Percentiles rank a stretch among this genome's conserved stretches.
phyloP scores from a whole-genome alignment of 2,329 filamentous ascomycete genomes.

The Paraconiothyrium brasiliense region DNA sequence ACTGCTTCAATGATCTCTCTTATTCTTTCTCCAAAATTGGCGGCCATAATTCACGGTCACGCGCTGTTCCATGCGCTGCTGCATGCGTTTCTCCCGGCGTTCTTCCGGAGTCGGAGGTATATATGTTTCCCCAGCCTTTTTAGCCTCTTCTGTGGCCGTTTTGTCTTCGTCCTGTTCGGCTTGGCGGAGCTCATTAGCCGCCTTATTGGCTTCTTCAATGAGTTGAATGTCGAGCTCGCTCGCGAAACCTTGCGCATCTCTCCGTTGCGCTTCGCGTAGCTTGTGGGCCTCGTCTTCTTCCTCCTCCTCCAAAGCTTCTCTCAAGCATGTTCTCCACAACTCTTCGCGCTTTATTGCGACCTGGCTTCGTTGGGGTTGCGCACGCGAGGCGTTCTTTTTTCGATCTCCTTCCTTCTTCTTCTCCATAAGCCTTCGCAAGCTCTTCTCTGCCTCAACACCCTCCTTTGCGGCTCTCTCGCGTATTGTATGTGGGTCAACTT shows the following conservation, averaged over 20 bases:
- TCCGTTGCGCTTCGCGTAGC: constrained; percentile 25
- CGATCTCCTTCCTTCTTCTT: constrained; percentile 58
- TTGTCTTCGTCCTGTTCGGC: constrained; percentile 23
- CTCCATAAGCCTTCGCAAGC: constrained; percentile 66
- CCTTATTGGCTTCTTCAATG: constrained; percentile 3
- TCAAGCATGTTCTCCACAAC: constrained; percentile 66
- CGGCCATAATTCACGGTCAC: constrained; percentile 69
- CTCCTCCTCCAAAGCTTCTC: constrained; percentile 57
- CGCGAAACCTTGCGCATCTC: neutral
- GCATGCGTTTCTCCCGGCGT: constrained; percentile 45
- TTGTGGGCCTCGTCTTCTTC: constrained; percentile 40
- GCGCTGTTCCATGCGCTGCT: constrained; percentile 40
- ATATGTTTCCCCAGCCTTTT: constrained; percentile 39
- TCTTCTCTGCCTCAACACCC: constrained; percentile 71
- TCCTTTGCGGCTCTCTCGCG: constrained; percentile 72
- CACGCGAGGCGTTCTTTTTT: constrained; percentile 53
- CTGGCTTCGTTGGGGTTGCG: constrained; percentile 23
- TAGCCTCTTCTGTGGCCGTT: constrained; percentile 32
- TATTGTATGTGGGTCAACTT: constrained; percentile 67
- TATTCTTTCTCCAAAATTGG: constrained; percentile 64
- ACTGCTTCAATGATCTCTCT: constrained; percentile 33
- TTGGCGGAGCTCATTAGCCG: constrained; percentile 10
- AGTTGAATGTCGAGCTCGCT: constrained; percentile 1
- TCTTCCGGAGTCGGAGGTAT: constrained; percentile 13
- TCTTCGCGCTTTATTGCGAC: constrained; percentile 54